phyloP scores from a whole-genome alignment of 2,329 filamentous ascomycete species.

The Aspergillus carbonarius region DNA sequence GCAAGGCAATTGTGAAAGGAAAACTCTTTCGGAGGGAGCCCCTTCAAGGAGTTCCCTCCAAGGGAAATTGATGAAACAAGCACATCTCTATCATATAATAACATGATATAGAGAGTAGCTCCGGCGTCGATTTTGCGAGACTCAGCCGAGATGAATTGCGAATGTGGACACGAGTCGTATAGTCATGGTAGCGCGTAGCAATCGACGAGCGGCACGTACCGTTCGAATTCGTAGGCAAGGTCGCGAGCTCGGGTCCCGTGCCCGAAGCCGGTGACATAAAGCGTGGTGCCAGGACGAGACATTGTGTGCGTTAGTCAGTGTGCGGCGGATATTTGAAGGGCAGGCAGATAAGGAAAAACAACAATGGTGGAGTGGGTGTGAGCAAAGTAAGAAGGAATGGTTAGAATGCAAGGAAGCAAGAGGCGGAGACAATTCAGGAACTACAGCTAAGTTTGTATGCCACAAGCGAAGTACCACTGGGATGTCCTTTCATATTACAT shows the following conservation, averaged over 20 bases:
- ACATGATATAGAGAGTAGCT: slow-evolving; percentile 15
- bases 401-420: slow-evolving; percentile 5
- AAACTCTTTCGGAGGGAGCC: slow-evolving; percentile 2
- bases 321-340: not conserved
- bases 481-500: not conserved
- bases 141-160: slow-evolving; percentile 39
- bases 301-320: slow-evolving; percentile 48
- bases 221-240: slow-evolving; percentile 99
- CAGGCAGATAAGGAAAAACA: not conserved
- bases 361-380: not conserved
- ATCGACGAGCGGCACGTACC: slow-evolving; percentile 73
- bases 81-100: slow-evolving; percentile 10
- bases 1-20: slow-evolving; percentile 11
- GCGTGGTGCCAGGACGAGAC: slow-evolving; percentile 90
- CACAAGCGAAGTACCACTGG: slow-evolving; percentile 6
- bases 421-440: not conserved
- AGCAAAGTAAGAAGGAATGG: not conserved
- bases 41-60: not conserved
- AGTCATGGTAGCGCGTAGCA: slow-evolving; percentile 44
- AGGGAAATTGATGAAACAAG: slow-evolving; percentile 5
- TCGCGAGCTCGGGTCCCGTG: slow-evolving; percentile 98
- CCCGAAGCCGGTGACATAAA: slow-evolving; percentile 99
- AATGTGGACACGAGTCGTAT: slow-evolving; percentile 31
- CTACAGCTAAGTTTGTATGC: slow-evolving; percentile 7
- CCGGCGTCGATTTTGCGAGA: slow-evolving; percentile 22